Evolutionary conservation across 1,284 basidiomycete genomes (phyloP).

Genomic region (Agroathelia rolfsii): DNA sequence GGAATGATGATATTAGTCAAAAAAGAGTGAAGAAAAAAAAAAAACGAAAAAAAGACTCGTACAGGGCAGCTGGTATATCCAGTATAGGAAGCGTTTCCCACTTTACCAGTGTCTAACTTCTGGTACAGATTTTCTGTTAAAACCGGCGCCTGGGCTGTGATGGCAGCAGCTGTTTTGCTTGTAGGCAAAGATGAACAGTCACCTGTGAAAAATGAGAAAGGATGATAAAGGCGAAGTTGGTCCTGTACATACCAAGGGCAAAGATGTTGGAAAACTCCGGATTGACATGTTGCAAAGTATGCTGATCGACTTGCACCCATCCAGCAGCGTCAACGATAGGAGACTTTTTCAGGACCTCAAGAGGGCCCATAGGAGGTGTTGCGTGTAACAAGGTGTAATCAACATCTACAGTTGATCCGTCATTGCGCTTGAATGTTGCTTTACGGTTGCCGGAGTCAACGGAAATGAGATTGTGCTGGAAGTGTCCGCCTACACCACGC

Average conservation of each 20-base stretch:
- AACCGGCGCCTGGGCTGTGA: conserved; percentile 88
- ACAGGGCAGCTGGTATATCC: conserved; percentile 83
- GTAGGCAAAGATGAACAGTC: conserved; percentile 90
- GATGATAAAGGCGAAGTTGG: too few species aligned
- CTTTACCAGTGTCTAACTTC: conserved; percentile 61
- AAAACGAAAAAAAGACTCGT: conserved; percentile 23
- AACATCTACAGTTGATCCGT: conserved; percentile 56
- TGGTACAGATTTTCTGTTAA: conserved; percentile 83
- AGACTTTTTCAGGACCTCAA: conserved; percentile 73
- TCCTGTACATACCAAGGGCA: too few species aligned
- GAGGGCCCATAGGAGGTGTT: conserved; percentile 85
- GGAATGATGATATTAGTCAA: neutral
- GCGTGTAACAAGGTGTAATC: conserved; percentile 85
- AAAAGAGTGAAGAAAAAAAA: conserved; percentile 1
- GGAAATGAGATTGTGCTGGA: conserved; percentile 78
- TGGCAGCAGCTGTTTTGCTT: conserved; percentile 93
- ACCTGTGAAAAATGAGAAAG: too few species aligned
- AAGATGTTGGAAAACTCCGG: conserved; percentile 78
- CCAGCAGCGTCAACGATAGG: conserved; percentile 75
- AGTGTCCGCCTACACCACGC: conserved; percentile 73
- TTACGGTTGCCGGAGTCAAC: conserved; percentile 61
- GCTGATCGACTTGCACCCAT: conserved; percentile 82
- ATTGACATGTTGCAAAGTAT: conserved; percentile 78
- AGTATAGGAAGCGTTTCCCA: conserved; percentile 63
- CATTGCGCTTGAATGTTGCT: conserved; percentile 77